Conservation (phyloP, 345 rosid genomes). For the Moricandia moricandioides region DNA sequence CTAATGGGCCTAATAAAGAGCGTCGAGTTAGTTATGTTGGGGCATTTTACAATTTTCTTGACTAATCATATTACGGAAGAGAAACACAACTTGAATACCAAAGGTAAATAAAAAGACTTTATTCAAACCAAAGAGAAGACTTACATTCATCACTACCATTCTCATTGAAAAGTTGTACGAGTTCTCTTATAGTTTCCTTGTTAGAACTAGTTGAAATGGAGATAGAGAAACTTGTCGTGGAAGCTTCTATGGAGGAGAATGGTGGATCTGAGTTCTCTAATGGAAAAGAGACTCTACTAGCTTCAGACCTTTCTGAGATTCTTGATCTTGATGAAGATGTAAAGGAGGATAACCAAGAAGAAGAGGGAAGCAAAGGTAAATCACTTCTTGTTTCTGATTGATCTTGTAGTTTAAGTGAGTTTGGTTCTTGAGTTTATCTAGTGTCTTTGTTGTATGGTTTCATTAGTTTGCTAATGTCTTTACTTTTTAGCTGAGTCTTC, state of each 20-base stretch:
- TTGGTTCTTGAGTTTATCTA: too few relatives aligned
- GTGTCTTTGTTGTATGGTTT: too few relatives aligned
- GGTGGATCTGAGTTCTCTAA: conserved; percentile 10
- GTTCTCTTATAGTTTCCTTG: not conserved
- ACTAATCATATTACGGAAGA: not conserved
- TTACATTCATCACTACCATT: not conserved
- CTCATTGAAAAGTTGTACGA: not conserved
- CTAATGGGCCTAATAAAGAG: conserved; percentile 16
- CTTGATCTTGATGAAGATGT: conserved; percentile 36
- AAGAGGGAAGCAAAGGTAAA: conserved; percentile 46
- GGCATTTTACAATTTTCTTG: not conserved
- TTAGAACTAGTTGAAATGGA: conserved; percentile 32
- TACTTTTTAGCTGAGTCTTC: conserved; percentile 54
- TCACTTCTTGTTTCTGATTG: conserved; percentile 3
- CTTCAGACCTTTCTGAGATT: conserved; percentile 15
- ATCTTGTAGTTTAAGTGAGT: not conserved
- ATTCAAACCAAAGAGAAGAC: conserved; percentile 4
- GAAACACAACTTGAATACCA: not conserved
- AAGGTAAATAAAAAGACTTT: not conserved
- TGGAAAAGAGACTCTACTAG: conserved; percentile 14
- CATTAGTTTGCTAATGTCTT: too few relatives aligned
- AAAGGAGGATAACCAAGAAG: conserved; percentile 33
- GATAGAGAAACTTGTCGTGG: conserved; percentile 14
- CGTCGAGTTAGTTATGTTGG: not conserved
- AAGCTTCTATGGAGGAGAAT: conserved; percentile 34